Evolutionary conservation across 371 early-diverging fungal genomes (phyloP), one percentile per base, ranked within the genome.

Genomic region (Parasitella parasitica): DNA sequence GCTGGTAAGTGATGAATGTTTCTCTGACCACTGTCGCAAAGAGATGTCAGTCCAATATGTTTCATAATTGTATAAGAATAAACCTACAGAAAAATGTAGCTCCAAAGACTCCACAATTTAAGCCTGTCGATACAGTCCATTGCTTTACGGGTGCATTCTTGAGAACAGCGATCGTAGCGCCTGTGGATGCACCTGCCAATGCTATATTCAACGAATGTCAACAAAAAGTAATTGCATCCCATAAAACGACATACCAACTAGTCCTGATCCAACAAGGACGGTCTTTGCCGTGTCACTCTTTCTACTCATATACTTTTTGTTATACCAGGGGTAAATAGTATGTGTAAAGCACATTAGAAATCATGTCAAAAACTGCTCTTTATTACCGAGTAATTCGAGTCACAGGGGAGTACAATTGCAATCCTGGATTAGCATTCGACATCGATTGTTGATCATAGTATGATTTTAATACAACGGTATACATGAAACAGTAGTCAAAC

Each of bases 1-100:
- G 72, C 59, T 86, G 85, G 53, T 78, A 79, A 9, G 72, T 67
- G 27, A 82, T 77, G 52, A 83, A 82, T 5, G 86, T 72, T 38
- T 86, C 84, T 13, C 86, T 73, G 41, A 82, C 61, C 63, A 71
- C 77, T 73, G 34, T 20, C 46, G 24, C 20, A 30, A 43, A 34
- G 8, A 32, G 11, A 32, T 32, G 32, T 32, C 11, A 32, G 11
- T 8, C 36, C 3, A 34, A 46, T 28, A 38, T 26, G n/a, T 5
- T 13, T 13, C n/a, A n/a, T n/a, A 22, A 26, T 37, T 13, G 20
- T 4, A 39, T 15, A 26, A 13, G 9, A 24, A 46, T 3, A 49
- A 39, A 56, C 71, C 65, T 73, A 82, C 82, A 67, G 24, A 79
- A 71, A 38, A 82, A 82, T 0, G 82, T 82, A 3, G 71, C 75